Conservation (phyloP, 345 rosid genomes). For the Cardamine chenopodiifolia region DNA sequence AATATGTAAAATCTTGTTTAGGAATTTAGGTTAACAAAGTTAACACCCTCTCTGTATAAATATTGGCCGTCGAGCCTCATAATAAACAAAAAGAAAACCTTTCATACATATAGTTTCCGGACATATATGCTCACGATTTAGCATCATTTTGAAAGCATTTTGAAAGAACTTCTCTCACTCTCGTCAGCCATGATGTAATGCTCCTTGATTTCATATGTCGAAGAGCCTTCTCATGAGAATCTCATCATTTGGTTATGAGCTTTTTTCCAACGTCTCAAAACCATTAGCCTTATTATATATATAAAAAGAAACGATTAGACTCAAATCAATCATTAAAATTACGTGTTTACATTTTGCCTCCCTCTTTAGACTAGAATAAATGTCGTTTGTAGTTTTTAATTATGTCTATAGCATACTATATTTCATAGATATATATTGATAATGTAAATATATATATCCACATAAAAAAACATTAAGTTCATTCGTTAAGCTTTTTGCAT, state of each 20-base stretch:
- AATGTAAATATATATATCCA: too few relatives aligned
- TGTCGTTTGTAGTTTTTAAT: not conserved
- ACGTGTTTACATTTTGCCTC: not conserved
- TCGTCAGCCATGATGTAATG: constrained; percentile 17
- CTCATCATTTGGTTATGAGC: not conserved
- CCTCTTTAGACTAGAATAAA: not conserved
- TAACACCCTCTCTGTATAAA: too few relatives aligned
- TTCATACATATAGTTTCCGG: too few relatives aligned
- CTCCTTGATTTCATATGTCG: not conserved
- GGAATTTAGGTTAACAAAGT: too few relatives aligned
- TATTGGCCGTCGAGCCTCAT: too few relatives aligned
- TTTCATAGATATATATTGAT: too few relatives aligned
- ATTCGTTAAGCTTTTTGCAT: too few relatives aligned
- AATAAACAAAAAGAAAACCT: too few relatives aligned
- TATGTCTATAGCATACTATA: not conserved
- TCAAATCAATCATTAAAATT: not conserved
- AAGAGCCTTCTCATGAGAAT: not conserved
- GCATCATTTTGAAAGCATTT: not conserved
- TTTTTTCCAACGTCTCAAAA: not conserved
- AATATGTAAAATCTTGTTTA: too few relatives aligned
- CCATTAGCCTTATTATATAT: not conserved
- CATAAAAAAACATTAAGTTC: too few relatives aligned
- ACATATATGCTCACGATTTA: not conserved
- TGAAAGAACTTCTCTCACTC: not conserved
- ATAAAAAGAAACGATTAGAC: not conserved